Evolutionary conservation across 352 stramenopile genomes (phyloP).

Genomic region (Phytophthora parvispora): DNA sequence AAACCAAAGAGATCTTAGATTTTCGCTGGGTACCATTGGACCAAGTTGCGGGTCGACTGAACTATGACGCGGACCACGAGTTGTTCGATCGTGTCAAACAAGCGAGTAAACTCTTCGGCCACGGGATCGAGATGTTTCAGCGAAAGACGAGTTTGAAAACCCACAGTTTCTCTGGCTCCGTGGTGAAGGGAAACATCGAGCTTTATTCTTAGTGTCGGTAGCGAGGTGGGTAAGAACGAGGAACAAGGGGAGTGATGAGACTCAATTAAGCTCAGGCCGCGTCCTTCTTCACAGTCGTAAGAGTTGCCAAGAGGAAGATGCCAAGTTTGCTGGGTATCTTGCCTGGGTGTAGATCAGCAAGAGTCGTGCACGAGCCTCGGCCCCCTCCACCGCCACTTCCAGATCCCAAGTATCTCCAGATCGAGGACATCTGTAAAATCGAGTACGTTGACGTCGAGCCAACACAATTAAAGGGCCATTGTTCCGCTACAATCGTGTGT

Average conservation of each 20-base stretch:
- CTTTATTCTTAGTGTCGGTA: constrained; percentile 15
- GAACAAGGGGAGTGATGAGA: neutral
- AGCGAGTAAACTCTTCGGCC: neutral
- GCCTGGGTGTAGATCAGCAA: constrained; percentile 21
- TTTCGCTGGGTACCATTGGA: neutral
- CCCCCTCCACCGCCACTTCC: constrained; percentile 39
- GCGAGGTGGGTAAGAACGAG: constrained; percentile 6
- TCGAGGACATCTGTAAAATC: constrained; percentile 45
- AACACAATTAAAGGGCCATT: neutral
- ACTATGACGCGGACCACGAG: neutral
- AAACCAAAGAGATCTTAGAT: neutral
- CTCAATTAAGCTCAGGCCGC: constrained; percentile 2
- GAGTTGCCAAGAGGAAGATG: no score
- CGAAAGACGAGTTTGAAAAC: neutral
- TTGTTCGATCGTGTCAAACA: neutral
- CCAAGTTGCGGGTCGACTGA: neutral
- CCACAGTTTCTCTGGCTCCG: neutral
- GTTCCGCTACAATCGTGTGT: constrained; percentile 48
- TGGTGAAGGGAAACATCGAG: no score
- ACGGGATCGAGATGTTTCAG: neutral
- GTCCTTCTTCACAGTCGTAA: neutral
- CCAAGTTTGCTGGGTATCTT: constrained; percentile 10
- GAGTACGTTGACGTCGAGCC: constrained; percentile 47
- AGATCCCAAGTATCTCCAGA: constrained; percentile 36
- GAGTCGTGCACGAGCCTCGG: constrained; percentile 24